Conservation (phyloP, 2,329 filamentous ascomycete genomes). For the Ophiostoma australiae region DNA sequence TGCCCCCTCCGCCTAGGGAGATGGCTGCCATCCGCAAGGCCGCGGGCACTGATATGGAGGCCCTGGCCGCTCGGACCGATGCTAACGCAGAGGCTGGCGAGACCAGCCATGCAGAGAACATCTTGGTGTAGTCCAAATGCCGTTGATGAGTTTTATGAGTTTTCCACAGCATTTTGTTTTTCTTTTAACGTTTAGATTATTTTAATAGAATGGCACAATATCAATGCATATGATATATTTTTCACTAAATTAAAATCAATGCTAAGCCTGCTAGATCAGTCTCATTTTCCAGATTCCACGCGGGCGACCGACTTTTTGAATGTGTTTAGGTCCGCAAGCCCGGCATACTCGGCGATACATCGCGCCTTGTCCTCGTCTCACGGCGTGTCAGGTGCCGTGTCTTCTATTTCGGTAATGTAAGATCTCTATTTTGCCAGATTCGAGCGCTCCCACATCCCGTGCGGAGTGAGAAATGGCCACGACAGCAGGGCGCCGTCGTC, state of each 20-base stretch:
- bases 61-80: slow-evolving; percentile 18
- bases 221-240: neutral
- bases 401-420: neutral
- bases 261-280: neutral
- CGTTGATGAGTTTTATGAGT: neutral
- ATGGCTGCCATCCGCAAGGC: slow-evolving; percentile 25
- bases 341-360: slow-evolving; percentile 14
- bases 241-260: neutral
- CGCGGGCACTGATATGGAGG: slow-evolving; percentile 21
- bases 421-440: neutral
- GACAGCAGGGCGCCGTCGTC: slow-evolving; percentile 15
- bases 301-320: slow-evolving; percentile 5
- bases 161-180: neutral
- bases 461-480: slow-evolving; percentile 1
- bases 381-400: slow-evolving; percentile 11
- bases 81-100: neutral
- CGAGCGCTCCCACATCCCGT: neutral
- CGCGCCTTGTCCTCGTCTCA: slow-evolving; percentile 16
- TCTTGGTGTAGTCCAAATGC: neutral
- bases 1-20: slow-evolving; percentile 21
- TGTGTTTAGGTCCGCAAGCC: neutral
- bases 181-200: neutral
- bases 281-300: slow-evolving; percentile 17
- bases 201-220: neutral
- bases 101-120: neutral